Evolutionary conservation across 1,284 basidiomycete species (phyloP).

Genomic region (Boletus austroedulis): DNA sequence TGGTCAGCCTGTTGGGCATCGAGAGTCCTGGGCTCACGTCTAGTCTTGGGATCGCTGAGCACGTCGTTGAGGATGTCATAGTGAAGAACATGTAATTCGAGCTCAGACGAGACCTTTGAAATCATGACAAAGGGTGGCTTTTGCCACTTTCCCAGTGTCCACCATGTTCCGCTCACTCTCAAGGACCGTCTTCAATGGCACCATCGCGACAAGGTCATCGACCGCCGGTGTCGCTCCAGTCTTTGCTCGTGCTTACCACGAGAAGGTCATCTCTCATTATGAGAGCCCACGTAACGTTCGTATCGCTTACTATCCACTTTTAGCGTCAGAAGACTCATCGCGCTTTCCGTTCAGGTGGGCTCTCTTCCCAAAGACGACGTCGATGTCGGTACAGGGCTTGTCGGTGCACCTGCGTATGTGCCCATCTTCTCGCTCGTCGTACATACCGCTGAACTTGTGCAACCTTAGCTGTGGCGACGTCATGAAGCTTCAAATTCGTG

Average conservation of each 20-base stretch:
- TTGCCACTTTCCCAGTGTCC: constrained; percentile 32
- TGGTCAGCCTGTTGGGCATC: constrained; percentile 77
- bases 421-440: constrained; percentile 2
- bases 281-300: constrained; percentile 91
- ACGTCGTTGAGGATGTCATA: constrained; percentile 56
- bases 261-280: constrained; percentile 95
- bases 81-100: constrained; percentile 11
- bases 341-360: constrained; percentile 68
- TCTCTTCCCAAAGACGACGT: constrained; percentile 89
- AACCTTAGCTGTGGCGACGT: constrained; percentile 78
- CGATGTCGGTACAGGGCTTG: constrained; percentile 96
- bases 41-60: constrained; percentile 71
- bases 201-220: constrained; percentile 44
- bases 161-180: constrained; percentile 68
- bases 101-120: constrained; percentile 29
- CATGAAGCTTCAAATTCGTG: constrained; percentile 99
- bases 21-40: constrained; percentile 78
- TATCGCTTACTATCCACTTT: constrained; percentile 35
- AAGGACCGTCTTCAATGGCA: constrained; percentile 47
- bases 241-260: constrained; percentile 74
- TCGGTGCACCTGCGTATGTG: constrained; percentile 96
- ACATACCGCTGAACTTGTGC: constrained; percentile 13
- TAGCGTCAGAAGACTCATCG: constrained; percentile 47
- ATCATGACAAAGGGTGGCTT: constrained; percentile 5
- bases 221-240: constrained; percentile 45